Evolutionary conservation across 2,329 filamentous ascomycete genomes (phyloP).

Genomic region (Fusarium sacchari): DNA sequence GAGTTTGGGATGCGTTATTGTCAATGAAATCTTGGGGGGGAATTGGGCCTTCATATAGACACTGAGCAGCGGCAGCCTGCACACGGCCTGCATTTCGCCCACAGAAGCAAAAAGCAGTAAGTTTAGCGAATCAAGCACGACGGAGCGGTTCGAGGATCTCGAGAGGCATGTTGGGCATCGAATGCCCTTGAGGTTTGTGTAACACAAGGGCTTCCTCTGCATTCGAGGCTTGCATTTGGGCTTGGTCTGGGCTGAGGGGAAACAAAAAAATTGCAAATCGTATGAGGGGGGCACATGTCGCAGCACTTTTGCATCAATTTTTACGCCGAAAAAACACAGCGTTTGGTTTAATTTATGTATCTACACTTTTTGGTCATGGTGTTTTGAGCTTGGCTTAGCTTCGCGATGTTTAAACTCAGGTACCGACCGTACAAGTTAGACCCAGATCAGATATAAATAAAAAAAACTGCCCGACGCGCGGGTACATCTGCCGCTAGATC

Average conservation of each 20-base stretch:
- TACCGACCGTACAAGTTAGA: not conserved
- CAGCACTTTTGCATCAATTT: not conserved
- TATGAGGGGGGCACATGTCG: not conserved
- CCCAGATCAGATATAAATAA: not conserved
- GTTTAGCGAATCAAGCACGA: accelerated
- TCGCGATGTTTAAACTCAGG: not conserved
- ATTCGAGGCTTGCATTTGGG: not conserved
- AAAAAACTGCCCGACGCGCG: not conserved
- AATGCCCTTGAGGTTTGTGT: not conserved
- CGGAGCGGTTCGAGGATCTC: accelerated
- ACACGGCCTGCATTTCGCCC: accelerated
- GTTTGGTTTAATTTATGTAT: accelerated
- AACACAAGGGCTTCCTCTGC: not conserved
- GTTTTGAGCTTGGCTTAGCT: not conserved
- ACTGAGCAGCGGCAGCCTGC: accelerated
- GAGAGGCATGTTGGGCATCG: not conserved
- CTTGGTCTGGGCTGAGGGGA: not conserved
- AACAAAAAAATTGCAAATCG: not conserved
- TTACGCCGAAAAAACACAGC: accelerated
- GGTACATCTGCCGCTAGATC: not conserved
- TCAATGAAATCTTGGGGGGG: not conserved
- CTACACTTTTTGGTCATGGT: not conserved
- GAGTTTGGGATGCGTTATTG: not conserved
- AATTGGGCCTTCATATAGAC: not conserved
- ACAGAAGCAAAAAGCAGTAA: not conserved